A percentile compares a stretch with the other conserved stretches of the same genome.
Conservation (phyloP, 192 early-diverging fungal species). For the Coemansia sp. region DNA sequence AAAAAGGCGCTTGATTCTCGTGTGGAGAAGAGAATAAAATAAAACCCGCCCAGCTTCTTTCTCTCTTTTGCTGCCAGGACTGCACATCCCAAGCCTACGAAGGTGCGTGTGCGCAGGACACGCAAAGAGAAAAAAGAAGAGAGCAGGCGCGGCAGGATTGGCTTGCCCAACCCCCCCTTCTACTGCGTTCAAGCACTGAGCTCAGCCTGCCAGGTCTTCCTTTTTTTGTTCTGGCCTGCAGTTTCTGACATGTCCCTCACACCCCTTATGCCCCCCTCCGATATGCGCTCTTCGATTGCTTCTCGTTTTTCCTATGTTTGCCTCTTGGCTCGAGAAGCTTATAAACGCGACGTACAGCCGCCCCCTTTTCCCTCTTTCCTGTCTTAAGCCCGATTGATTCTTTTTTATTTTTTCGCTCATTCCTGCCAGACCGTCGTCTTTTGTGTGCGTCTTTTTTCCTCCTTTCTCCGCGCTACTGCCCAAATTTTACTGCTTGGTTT, state of each 20-base stretch:
- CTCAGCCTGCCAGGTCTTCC: background rate
- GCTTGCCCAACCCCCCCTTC: background rate
- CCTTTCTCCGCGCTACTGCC: slow-evolving; percentile 7
- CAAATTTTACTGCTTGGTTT: background rate
- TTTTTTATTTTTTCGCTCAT: slow-evolving; percentile 2
- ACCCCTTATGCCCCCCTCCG: background rate
- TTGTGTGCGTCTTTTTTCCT: background rate
- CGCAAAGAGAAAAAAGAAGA: background rate
- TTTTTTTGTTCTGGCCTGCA: background rate
- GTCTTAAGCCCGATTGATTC: slow-evolving; percentile 7
- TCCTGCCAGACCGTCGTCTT: slow-evolving; percentile 1
- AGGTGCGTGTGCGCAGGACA: background rate
- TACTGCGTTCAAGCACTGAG: slow-evolving; percentile 1
- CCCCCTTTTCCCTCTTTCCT: slow-evolving; percentile 8
- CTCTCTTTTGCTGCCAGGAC: background rate
- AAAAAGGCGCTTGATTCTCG: slow-evolving; percentile 3
- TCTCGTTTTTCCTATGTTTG: slow-evolving; percentile 7
- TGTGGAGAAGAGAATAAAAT: background rate
- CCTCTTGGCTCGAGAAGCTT: slow-evolving; percentile 3
- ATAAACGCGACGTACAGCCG: slow-evolving; percentile 11
- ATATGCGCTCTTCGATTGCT: background rate
- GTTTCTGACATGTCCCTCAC: slow-evolving; percentile 1
- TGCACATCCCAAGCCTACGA: background rate
- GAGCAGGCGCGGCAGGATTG: background rate
- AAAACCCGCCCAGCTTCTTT: background rate